These are phyloP conservation scores for Geosmithia flava DNA, from an alignment of 2,329 filamentous ascomycete species.

Conservation along the genomic window DNA sequence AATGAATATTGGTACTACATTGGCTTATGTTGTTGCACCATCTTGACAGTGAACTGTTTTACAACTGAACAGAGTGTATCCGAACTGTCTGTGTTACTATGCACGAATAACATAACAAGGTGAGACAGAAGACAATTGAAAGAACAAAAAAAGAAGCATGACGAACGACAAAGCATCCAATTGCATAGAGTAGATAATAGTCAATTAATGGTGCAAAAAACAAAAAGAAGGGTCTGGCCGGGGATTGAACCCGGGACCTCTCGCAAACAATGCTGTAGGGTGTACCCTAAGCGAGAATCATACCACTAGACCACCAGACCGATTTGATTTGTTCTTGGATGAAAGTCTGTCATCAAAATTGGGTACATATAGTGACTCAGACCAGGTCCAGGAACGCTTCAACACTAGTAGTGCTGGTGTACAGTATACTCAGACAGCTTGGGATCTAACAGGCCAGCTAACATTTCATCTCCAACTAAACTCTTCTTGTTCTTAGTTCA, in stretches of 20 bases:
- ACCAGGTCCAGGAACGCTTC: neutral
- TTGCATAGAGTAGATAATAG: neutral
- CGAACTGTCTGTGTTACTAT: too few species aligned
- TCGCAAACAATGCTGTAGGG: conserved; percentile 21
- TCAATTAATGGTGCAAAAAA: conserved; percentile 5
- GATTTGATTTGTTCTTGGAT: neutral
- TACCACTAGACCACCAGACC: conserved; percentile 1
- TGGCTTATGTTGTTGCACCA: too few species aligned
- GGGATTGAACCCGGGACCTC: conserved; percentile 34
- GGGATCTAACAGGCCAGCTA: too few species aligned
- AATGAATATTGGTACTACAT: too few species aligned
- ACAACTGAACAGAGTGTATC: too few species aligned
- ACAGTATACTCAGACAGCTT: too few species aligned
- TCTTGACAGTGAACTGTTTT: too few species aligned
- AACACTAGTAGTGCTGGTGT: neutral
- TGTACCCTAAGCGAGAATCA: conserved; percentile 1
- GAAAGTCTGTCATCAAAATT: neutral
- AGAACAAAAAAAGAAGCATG: neutral
- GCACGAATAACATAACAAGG: too few species aligned
- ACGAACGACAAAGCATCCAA: neutral
- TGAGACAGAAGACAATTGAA: neutral
- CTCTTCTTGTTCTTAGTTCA: conserved; percentile 22
- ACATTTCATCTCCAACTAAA: neutral
- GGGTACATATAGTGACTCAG: neutral
- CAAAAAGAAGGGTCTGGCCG: conserved; percentile 26